Evolutionary conservation across 495 filamentous ascomycete species (phyloP).

Genomic region (Aspergillus heteromorphus): DNA sequence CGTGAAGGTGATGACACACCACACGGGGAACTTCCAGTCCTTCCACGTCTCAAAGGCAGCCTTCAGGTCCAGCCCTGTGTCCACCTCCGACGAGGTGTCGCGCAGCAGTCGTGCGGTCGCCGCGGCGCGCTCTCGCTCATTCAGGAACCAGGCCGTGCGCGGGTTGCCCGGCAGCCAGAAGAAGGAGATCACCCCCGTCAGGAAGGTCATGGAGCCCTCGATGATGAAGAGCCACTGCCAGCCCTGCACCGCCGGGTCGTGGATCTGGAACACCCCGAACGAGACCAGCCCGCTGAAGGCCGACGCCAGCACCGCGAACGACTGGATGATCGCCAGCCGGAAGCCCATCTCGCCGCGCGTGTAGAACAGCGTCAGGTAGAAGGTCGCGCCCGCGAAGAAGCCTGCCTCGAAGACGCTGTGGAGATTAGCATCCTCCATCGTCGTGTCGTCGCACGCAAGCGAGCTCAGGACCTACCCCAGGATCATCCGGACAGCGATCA

Average conservation of each 20-base stretch:
- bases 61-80: conserved; percentile 22
- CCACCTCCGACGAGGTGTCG: conserved; percentile 26
- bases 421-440: no score
- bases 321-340: conserved; percentile 67
- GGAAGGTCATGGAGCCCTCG: conserved; percentile 57
- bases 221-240: conserved; percentile 76
- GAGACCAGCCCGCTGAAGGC: conserved; percentile 63
- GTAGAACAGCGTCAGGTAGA: conserved; percentile 55
- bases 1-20: conserved; percentile 29
- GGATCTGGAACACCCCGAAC: conserved; percentile 65
- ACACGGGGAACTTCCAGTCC: conserved; percentile 32
- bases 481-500: conserved; percentile 41
- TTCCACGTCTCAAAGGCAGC: conserved; percentile 25
- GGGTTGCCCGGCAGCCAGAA: conserved; percentile 59
- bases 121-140: conserved; percentile 44
- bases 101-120: conserved; percentile 22
- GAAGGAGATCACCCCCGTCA: conserved; percentile 55
- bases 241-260: conserved; percentile 39
- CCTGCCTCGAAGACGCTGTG: conserved; percentile 57
- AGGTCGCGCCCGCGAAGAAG: conserved; percentile 56
- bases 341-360: conserved; percentile 60
- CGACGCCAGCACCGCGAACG: conserved; percentile 59
- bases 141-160: conserved; percentile 55
- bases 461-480: conserved; percentile 18
- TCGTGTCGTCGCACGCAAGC: no score